Evolutionary conservation across 805 yeast species (phyloP).

Genomic region (Kodamaea lidongshanica): DNA sequence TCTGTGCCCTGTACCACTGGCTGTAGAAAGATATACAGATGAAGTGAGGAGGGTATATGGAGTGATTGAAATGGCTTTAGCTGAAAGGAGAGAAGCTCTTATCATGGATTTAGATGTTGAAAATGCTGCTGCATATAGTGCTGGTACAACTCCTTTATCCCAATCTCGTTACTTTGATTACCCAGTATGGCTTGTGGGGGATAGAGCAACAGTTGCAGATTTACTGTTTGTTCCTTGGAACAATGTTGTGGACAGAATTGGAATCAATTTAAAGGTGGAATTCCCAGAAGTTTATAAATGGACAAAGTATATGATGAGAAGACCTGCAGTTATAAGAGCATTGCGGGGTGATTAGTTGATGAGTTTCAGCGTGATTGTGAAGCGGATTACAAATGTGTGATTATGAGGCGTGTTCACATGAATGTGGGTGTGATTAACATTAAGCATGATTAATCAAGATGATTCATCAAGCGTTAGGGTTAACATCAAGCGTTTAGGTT

Average conservation of each 20-base stretch:
- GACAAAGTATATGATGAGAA: conserved; percentile 93
- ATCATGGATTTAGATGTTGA: conserved; percentile 85
- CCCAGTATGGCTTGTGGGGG: conserved; percentile 95
- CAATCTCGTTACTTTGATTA: conserved; percentile 84
- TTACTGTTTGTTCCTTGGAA: conserved; percentile 95
- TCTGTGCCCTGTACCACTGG: conserved; percentile 75
- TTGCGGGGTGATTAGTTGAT: conserved; percentile 72
- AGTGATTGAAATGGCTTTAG: conserved; percentile 90
- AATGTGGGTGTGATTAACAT: no score
- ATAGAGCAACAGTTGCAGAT: conserved; percentile 75
- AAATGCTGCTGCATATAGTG: conserved; percentile 79
- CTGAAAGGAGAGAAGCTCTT: conserved; percentile 84
- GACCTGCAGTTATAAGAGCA: conserved; percentile 87
- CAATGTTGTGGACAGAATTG: conserved; percentile 88
- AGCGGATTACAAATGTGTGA: no score
- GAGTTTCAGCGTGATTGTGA: no score
- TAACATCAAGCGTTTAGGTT: no score
- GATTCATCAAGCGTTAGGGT: no score
- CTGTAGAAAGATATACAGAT: conserved; percentile 84
- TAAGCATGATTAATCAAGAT: no score
- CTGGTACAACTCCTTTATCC: conserved; percentile 82
- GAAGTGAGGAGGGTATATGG: conserved; percentile 92
- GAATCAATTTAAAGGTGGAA: conserved; percentile 78
- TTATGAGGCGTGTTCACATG: no score
- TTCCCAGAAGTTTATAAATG: conserved; percentile 94